Conservation (phyloP, 495 filamentous ascomycete genomes). For the Penicillium silybi region DNA sequence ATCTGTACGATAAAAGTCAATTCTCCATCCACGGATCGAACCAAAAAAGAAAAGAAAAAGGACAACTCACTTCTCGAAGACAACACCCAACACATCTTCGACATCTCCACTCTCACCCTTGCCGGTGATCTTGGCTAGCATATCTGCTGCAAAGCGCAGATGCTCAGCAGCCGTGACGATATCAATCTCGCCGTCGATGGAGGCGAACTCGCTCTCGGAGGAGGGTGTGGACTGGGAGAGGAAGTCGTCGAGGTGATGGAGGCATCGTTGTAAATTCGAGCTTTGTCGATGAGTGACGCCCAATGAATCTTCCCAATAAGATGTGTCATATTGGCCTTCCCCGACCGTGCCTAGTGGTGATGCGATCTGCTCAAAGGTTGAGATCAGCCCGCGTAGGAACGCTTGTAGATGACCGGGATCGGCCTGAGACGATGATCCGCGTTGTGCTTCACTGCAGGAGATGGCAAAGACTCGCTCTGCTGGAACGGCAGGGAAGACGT, state of each 20-base stretch:
- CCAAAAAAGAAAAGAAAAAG: slow-evolving; percentile 10
- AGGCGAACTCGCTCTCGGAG: slow-evolving; percentile 1
- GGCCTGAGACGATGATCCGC: not conserved
- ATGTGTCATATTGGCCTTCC: slow-evolving; percentile 41
- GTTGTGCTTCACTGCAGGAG: slow-evolving; percentile 57
- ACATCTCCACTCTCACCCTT: slow-evolving; percentile 85
- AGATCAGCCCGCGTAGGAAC: slow-evolving; percentile 63
- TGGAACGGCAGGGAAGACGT: slow-evolving; percentile 36
- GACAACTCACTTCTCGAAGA: slow-evolving; percentile 83
- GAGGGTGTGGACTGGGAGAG: slow-evolving; percentile 35
- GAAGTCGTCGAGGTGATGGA: slow-evolving; percentile 66
- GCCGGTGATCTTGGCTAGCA: slow-evolving; percentile 81
- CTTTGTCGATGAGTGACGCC: slow-evolving; percentile 89
- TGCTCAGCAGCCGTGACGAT: slow-evolving; percentile 94
- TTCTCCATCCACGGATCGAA: slow-evolving; percentile 1
- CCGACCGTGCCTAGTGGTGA: slow-evolving; percentile 43
- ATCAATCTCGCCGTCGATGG: slow-evolving; percentile 52
- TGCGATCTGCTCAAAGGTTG: slow-evolving; percentile 71
- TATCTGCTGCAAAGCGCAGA: slow-evolving; percentile 74
- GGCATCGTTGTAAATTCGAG: slow-evolving; percentile 70
- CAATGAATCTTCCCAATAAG: slow-evolving; percentile 76
- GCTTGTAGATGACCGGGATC: slow-evolving; percentile 65
- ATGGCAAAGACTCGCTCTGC: slow-evolving; percentile 54
- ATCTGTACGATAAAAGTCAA: slow-evolving; percentile 38
- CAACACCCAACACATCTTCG: slow-evolving; percentile 92